phyloP scores from a whole-genome alignment of 208 protist species.

The Trypanosoma lewisi region DNA sequence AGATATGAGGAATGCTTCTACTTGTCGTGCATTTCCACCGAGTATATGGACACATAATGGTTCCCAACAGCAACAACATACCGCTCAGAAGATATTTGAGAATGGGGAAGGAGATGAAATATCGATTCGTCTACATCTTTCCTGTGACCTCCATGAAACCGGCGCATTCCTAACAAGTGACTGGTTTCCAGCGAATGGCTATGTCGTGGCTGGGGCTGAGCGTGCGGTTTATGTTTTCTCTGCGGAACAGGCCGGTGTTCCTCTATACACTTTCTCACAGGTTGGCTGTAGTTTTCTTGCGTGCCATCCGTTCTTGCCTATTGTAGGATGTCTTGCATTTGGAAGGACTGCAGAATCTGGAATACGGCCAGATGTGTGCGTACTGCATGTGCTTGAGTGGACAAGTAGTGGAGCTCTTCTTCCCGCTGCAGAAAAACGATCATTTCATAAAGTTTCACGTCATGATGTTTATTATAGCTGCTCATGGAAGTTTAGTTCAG shows the following conservation, averaged over 20 bases:
- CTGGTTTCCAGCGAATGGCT: constrained; percentile 60
- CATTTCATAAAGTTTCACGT: constrained; percentile 34
- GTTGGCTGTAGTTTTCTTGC: constrained; percentile 33
- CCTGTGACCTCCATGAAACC: constrained; percentile 34
- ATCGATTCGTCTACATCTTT: constrained; percentile 29
- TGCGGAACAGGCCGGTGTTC: constrained; percentile 40
- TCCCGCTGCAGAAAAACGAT: constrained; percentile 10
- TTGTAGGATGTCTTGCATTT: constrained; percentile 59
- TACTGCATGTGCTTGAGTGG: constrained; percentile 32
- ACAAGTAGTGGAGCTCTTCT: background rate
- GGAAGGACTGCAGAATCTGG: constrained; percentile 8
- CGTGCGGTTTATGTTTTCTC: constrained; percentile 52
- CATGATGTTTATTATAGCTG: constrained; percentile 17
- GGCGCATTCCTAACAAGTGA: constrained; percentile 68
- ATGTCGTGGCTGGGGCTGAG: constrained; percentile 57
- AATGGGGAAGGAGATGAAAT: constrained; percentile 42
- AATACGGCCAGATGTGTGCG: constrained; percentile 12
- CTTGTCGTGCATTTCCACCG: background rate
- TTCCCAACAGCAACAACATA: background rate
- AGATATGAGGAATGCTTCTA: background rate
- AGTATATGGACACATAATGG: constrained; percentile 2
- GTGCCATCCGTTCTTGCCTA: constrained; percentile 74
- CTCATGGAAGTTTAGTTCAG: constrained; percentile 83
- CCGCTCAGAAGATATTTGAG: constrained; percentile 1
- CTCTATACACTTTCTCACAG: constrained; percentile 30